These are phyloP conservation scores for Leptographium wingfieldii DNA, from an alignment of 2,329 filamentous ascomycete species.

Conservation along the genomic window DNA sequence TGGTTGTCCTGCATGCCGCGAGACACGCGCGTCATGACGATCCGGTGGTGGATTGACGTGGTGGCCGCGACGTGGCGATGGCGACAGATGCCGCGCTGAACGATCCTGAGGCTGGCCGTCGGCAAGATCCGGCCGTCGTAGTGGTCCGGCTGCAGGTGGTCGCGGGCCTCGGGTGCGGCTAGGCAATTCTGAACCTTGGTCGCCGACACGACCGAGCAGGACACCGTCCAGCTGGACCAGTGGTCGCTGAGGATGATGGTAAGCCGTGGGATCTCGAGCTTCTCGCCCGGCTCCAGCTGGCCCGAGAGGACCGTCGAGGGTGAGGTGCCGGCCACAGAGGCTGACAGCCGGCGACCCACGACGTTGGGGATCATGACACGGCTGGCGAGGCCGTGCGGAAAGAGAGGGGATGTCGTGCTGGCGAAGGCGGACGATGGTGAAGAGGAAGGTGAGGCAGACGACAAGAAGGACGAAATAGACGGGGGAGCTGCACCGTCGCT, in stretches of 20 bases:
- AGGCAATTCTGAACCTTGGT: not conserved
- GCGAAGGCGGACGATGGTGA: not conserved
- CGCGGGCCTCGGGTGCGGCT: too few relatives aligned
- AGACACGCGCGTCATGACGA: constrained; percentile 4
- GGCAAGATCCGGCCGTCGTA: not conserved
- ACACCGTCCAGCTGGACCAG: constrained; percentile 5
- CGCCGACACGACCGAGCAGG: not conserved
- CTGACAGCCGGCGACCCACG: not conserved
- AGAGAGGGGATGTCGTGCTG: too few relatives aligned
- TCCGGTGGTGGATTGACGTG: not conserved
- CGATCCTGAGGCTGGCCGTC: not conserved
- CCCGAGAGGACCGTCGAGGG: too few relatives aligned
- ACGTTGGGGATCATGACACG: not conserved
- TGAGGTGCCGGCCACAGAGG: not conserved
- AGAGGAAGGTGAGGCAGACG: not conserved
- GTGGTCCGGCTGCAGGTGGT: not conserved
- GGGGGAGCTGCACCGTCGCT: not conserved
- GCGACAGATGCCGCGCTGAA: not conserved
- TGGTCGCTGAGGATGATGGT: not conserved
- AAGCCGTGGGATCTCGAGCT: not conserved
- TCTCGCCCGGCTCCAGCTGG: not conserved
- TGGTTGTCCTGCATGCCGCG: not conserved
- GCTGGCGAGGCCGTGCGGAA: not conserved
- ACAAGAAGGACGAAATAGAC: too few relatives aligned
- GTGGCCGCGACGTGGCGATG: not conserved